phyloP scores from a whole-genome alignment of 768 basidiomycete species.

The Serendipita vermifera region DNA sequence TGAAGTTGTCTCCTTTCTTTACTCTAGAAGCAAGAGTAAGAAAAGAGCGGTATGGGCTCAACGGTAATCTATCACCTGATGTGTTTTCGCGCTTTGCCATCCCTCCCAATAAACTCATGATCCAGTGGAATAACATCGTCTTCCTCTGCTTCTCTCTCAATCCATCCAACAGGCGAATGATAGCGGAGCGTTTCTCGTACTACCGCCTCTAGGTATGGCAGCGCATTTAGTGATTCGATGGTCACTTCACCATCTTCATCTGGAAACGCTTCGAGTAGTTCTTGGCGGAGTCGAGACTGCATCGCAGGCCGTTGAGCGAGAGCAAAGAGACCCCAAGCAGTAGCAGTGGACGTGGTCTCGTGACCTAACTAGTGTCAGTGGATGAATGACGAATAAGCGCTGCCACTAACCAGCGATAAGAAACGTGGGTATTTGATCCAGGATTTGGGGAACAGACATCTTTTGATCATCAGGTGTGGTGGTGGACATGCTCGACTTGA shows the following conservation, averaged over 20 bases:
- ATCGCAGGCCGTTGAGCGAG: slow-evolving; percentile 21
- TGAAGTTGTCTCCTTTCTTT: slow-evolving; percentile 31
- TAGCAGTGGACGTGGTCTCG: slow-evolving; percentile 18
- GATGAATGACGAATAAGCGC: not conserved
- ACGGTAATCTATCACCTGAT: too few relatives aligned
- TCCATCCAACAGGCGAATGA: slow-evolving; percentile 41
- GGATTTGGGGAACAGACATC: slow-evolving; percentile 49
- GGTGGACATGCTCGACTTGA: slow-evolving; percentile 51
- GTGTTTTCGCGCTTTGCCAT: slow-evolving; percentile 6
- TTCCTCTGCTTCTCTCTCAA: slow-evolving; percentile 35
- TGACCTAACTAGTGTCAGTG: slow-evolving; percentile 1
- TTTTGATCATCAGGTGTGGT: slow-evolving; percentile 43
- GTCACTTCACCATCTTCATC: slow-evolving; percentile 14
- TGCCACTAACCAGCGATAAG: slow-evolving; percentile 35
- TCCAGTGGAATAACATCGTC: slow-evolving; percentile 52
- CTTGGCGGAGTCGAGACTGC: slow-evolving; percentile 23
- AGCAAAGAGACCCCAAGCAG: slow-evolving; percentile 21
- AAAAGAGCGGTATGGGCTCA: too few relatives aligned
- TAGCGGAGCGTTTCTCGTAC: slow-evolving; percentile 37
- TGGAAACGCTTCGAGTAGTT: slow-evolving; percentile 14
- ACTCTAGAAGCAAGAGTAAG: slow-evolving; percentile 20
- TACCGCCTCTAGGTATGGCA: slow-evolving; percentile 22
- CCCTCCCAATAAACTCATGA: slow-evolving; percentile 23
- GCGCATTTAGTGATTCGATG: slow-evolving; percentile 15
- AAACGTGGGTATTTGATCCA: slow-evolving; percentile 48